These are phyloP conservation scores for Conticribra weissflogii DNA, from an alignment of 108 stramenopile genomes.

Conservation along the genomic window DNA sequence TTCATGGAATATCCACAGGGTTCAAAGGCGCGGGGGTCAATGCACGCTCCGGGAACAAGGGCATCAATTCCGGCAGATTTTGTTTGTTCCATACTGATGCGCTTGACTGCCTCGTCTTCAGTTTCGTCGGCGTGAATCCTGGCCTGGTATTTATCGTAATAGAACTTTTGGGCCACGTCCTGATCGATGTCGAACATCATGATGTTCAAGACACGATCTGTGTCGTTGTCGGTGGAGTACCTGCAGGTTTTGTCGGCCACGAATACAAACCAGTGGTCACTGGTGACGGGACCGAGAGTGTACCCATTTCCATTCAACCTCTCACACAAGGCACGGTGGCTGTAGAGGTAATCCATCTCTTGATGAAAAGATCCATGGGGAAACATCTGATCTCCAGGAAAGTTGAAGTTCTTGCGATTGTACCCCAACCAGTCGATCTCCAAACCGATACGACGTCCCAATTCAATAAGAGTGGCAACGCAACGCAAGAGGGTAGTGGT, in stretches of 20 bases:
- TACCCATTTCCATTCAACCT: constrained; percentile 95
- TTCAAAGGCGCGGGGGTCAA: constrained; percentile 96
- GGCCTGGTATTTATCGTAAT: constrained; percentile 77
- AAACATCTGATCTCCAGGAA: constrained; percentile 93
- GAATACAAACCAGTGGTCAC: constrained; percentile 99
- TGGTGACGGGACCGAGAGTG: constrained; percentile 97
- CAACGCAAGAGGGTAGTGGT: constrained; percentile 99
- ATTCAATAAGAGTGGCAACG: constrained; percentile 90
- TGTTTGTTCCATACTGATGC: constrained; percentile 82
- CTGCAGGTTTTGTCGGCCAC: constrained; percentile 98
- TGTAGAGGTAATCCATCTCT: constrained; percentile 91
- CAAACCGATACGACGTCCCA: constrained; percentile 85
- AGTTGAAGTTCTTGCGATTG: constrained; percentile 98
- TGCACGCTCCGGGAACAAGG: constrained; percentile 93
- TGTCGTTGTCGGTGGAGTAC: constrained; percentile 65
- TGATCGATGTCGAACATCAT: constrained; percentile 99
- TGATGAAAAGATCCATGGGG: constrained; percentile 93
- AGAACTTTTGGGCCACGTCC: constrained; percentile 85
- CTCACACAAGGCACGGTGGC: constrained; percentile 86
- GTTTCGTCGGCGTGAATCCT: constrained; percentile 63
- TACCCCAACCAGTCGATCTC: constrained; percentile 99
- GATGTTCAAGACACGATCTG: constrained; percentile 98
- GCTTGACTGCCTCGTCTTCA: constrained; percentile 80
- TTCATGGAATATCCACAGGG: constrained; percentile 99
- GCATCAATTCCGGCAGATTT: constrained; percentile 82